Base-by-base conservation (phyloP, 805 yeast species). In the Suhomyces tanzawaensis region DNA sequence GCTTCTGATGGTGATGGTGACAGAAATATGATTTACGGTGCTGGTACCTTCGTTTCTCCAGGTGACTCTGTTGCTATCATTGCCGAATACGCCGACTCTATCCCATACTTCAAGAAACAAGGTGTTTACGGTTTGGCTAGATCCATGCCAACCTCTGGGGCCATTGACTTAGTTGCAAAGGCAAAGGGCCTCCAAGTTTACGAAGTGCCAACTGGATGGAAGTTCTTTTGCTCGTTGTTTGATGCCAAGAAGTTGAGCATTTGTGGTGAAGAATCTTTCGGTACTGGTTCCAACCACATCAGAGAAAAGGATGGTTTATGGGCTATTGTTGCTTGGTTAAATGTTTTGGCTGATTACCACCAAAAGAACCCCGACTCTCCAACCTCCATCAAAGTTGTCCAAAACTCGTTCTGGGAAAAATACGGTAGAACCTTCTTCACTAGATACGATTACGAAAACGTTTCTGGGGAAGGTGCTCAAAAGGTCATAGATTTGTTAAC, bases 1-100 rank as follows among this genome's bases (percentile, higher is more conserved):
- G 98, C 98, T 7, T 85, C 95, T n/a, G 99, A 88, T 59, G 99
- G 99, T 63, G 99, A 91, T 54, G 99, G 99, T 62, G 99, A 91
- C 60, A 81, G 99, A 69, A 91, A 91, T 63, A 91, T 91, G 99
- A 91, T 91, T 55, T 93, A 93, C 62, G 99, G 99, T 43, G 88
- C 87, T 28, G 84, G 84, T 32, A 77, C 97, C 2, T 91, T 91
- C 63, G 98, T 91, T 11, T 89, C 97, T 1, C 99, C 99, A 7
- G 98, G 99, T 59, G 99, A 91, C 63, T 85, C 95, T 4, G 98
- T 91, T 23, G 98, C 99, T 29, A 91, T 91, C 49, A 91, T 91
- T 59, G 90, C 97, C 13, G 97, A 93, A 67, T 85, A 91, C 56
- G 93, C 96, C 12, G 77, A 75, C 48, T 64, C 71, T 39, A 91